Percentiles rank a stretch among this genome's conserved stretches.
phyloP scores from a whole-genome alignment of 768 basidiomycete species.

The Gyrodon lividus region DNA sequence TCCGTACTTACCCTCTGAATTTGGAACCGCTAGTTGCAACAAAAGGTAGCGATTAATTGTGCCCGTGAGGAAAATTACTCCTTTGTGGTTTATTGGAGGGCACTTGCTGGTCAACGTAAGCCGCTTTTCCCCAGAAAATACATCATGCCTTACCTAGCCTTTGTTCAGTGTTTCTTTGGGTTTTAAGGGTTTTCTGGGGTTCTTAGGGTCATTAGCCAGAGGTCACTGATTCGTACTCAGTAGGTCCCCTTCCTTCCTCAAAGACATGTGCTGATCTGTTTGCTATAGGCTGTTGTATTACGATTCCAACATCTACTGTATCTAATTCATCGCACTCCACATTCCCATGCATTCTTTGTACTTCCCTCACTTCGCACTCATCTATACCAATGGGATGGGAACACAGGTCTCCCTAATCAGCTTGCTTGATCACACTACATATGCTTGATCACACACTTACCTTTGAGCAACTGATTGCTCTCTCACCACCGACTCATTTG shows the following conservation, averaged over 20 bases:
- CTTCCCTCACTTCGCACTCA: constrained; percentile 6
- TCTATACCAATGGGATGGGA: constrained; percentile 14
- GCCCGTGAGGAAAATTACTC: constrained; percentile 7
- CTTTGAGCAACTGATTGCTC: not conserved
- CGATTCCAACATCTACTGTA: constrained; percentile 11
- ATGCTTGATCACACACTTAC: not conserved
- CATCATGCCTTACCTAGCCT: not conserved
- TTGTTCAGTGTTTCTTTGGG: constrained; percentile 22
- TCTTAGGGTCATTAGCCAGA: constrained; percentile 24
- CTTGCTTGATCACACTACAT: constrained; percentile 15
- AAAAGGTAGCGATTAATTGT: constrained; percentile 5
- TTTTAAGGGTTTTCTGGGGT: constrained; percentile 19
- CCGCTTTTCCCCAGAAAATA: not conserved
- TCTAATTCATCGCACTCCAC: constrained; percentile 18
- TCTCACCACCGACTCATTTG: not conserved
- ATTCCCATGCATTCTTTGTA: constrained; percentile 23
- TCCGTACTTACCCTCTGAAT: constrained; percentile 22
- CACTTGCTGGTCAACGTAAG: constrained; percentile 28
- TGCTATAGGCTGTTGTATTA: constrained; percentile 3
- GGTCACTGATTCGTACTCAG: constrained; percentile 7
- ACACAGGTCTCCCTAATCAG: not conserved
- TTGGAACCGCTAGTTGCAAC: constrained; percentile 23
- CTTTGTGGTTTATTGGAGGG: constrained; percentile 19
- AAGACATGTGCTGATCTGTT: constrained; percentile 4
- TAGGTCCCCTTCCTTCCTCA: constrained; percentile 1